Base-by-base conservation (phyloP, 306 rosid species). In the Trichosanthes cucumerina region DNA sequence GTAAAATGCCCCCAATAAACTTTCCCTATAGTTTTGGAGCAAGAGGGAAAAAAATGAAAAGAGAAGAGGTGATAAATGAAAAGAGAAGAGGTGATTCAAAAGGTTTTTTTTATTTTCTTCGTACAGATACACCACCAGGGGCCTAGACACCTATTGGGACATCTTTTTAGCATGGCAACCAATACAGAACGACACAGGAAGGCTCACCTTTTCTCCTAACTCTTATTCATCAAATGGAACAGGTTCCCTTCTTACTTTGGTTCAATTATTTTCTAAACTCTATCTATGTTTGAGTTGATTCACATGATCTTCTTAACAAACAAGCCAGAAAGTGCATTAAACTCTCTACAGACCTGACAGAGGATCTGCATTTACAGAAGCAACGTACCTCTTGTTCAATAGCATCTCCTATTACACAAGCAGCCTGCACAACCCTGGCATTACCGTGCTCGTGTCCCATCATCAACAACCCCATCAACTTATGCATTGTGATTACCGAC, bases 401-500 rank as follows among this genome's bases (percentile, higher is more conserved):
- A 80, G 99, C 97, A 52, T 92, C 99, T 33, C 99, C 99, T 39
- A 95, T 73, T 47, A 74, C 16, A 64, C 93, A 86, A 58, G 90
- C 89, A 56, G 93, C 89, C 2, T 84, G 87, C 6, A 92, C 89
- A 78, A 92, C 93, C 83, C 92, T 88, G 68, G 86, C 77, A 56
- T 23, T 60, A 63, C 96, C 92, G 60, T 78, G 91, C 15, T 89
- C 96, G 0, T 47, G 74, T 56, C 92, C 96, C 0, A 83, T 79
- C 97, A 95, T 92, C 86, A 95, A 76, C 88, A 95, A 73, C 65
- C 87, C 95, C 89, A 83, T 87, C 87, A 95, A 83, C 91, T 88
- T 95, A 86, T 95, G 97, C 99, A 95, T 95, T 44, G 97, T 82
- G 70, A 95, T 92, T 64, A 92, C 89, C 6, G 99, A 86, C 97